Conservation (phyloP, 768 basidiomycete species). For the Coprinopsis sp. region DNA sequence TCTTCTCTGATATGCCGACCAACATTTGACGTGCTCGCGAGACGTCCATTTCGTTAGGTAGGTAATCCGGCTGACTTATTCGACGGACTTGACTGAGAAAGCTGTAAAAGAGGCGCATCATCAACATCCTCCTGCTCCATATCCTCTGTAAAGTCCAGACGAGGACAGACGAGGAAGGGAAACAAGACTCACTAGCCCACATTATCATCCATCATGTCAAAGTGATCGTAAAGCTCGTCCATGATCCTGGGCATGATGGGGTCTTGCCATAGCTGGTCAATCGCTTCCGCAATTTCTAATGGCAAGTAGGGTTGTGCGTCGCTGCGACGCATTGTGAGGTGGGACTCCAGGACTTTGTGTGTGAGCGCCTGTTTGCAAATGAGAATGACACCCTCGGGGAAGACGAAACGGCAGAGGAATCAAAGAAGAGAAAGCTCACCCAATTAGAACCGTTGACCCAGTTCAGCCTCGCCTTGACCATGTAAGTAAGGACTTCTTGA, state of each 20-base stretch:
- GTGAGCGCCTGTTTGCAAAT: constrained; percentile 30
- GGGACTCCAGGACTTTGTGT: constrained; percentile 60
- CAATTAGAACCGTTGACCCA: constrained; percentile 65
- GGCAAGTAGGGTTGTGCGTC: constrained; percentile 44
- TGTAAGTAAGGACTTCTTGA: constrained; percentile 77
- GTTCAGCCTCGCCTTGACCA: constrained; percentile 82
- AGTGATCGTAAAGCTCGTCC: constrained; percentile 62
- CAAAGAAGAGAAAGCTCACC: constrained; percentile 26
- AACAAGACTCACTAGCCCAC: constrained; percentile 75
- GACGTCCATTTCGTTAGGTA: constrained; percentile 83
- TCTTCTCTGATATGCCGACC: constrained; percentile 88
- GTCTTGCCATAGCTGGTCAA: constrained; percentile 67
- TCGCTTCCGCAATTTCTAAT: constrained; percentile 61
- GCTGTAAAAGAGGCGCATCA: constrained; percentile 32
- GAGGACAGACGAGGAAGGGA: constrained; percentile 4
- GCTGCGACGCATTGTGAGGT: constrained; percentile 37
- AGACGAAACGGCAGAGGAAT: background rate
- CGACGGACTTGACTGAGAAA: constrained; percentile 83
- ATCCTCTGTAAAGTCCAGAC: too few relatives aligned
- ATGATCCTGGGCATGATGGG: constrained; percentile 53
- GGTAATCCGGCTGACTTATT: constrained; percentile 73
- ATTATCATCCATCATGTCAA: constrained; percentile 95
- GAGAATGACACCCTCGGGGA: too few relatives aligned
- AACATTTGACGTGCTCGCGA: constrained; percentile 83
- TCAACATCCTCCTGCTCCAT: background rate